These are phyloP conservation scores for Cymodocea nodosa DNA, from an alignment of 116 monocot genomes.

Conservation along the genomic window DNA sequence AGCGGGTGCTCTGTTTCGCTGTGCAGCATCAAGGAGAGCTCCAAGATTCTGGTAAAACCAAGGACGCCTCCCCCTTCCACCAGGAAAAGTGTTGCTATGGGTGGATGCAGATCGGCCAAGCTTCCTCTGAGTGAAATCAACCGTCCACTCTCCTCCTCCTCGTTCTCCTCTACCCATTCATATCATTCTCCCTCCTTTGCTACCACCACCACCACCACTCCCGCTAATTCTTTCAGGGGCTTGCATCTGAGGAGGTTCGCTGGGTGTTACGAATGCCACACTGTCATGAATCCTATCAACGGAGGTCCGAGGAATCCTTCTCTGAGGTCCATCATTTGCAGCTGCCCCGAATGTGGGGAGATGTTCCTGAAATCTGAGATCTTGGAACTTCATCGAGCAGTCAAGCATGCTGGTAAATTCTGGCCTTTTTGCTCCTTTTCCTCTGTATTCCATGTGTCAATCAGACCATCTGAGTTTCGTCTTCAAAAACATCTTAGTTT, in stretches of 20 bases:
- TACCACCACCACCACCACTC: slow-evolving; percentile 8
- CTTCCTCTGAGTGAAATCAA: slow-evolving; percentile 27
- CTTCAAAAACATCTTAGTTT: too few species aligned
- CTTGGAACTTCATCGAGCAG: slow-evolving; percentile 59
- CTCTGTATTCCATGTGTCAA: background rate
- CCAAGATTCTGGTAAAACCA: slow-evolving; percentile 8
- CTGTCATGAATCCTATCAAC: slow-evolving; percentile 38
- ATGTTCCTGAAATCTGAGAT: slow-evolving; percentile 58
- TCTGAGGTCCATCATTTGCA: slow-evolving; percentile 29
- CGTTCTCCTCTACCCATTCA: slow-evolving; percentile 6
- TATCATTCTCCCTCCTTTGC: slow-evolving; percentile 3
- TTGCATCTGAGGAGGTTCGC: slow-evolving; percentile 61
- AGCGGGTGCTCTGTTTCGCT: slow-evolving; percentile 40
- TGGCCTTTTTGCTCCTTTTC: background rate
- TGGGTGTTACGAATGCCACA: slow-evolving; percentile 77
- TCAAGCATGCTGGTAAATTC: slow-evolving; percentile 64
- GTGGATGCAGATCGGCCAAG: slow-evolving; percentile 2
- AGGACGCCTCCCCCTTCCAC: background rate
- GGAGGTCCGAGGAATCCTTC: slow-evolving; percentile 34
- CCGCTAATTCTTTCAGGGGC: slow-evolving; percentile 38
- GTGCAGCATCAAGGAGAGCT: slow-evolving; percentile 36
- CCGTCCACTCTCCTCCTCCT: slow-evolving; percentile 13
- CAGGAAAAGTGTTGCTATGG: slow-evolving; percentile 2
- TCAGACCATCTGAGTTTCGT: background rate
- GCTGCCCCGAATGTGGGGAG: slow-evolving; percentile 73